Evolutionary conservation across 2,329 filamentous ascomycete genomes (phyloP).

Genomic region (Metarhizium sp.): DNA sequence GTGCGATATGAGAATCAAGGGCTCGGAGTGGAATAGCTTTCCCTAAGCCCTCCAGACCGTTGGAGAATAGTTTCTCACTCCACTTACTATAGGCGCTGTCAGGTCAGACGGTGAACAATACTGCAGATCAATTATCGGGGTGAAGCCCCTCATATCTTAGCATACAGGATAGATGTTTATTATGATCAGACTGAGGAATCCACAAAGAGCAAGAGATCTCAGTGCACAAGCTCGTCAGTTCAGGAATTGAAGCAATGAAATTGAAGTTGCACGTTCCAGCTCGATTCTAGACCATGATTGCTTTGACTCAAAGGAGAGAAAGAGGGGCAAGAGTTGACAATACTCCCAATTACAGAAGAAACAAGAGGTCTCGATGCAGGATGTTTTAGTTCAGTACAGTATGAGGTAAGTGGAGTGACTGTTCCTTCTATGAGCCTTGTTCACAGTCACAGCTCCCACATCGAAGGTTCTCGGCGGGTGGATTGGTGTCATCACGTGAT

Average conservation of each 20-base stretch:
- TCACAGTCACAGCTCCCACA: too few relatives aligned
- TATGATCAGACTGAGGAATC: neutral
- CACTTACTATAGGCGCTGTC: neutral
- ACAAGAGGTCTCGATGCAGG: too few relatives aligned
- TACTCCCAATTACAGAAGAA: too few relatives aligned
- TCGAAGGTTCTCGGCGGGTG: too few relatives aligned
- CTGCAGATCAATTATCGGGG: neutral
- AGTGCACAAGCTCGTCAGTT: neutral
- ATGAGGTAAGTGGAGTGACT: too few relatives aligned
- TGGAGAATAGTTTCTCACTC: neutral
- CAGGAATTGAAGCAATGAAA: neutral
- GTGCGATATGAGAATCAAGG: constrained; percentile 21
- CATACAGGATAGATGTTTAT: neutral
- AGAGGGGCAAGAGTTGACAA: too few relatives aligned
- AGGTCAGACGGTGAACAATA: neutral
- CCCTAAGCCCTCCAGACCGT: neutral
- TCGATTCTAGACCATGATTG: too few relatives aligned
- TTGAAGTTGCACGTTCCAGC: neutral
- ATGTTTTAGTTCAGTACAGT: too few relatives aligned
- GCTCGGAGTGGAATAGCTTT: neutral
- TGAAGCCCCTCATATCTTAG: neutral
- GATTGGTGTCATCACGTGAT: constrained; percentile 5
- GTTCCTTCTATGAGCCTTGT: too few relatives aligned
- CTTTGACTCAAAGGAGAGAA: too few relatives aligned
- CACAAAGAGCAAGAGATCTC: neutral